phyloP scores from a whole-genome alignment of 768 basidiomycete genomes.

The Mycena belliarum region DNA sequence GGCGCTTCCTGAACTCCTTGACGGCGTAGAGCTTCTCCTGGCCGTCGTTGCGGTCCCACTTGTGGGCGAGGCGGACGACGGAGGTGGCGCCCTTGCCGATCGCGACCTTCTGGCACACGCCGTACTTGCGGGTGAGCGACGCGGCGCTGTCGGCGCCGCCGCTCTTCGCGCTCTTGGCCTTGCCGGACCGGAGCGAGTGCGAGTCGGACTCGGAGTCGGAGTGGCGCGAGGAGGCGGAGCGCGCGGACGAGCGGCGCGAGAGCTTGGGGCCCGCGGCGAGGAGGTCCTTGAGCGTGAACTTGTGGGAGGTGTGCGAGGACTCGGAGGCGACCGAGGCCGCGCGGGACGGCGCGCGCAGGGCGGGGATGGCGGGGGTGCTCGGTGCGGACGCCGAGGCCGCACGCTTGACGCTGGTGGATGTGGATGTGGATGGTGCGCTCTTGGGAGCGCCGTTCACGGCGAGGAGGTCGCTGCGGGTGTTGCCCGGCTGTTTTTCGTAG shows the following conservation, averaged over 20 bases:
- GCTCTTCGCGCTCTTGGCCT: not conserved
- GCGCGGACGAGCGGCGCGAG: constrained; percentile 60
- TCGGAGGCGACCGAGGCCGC: constrained; percentile 52
- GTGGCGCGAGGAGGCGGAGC: constrained; percentile 44
- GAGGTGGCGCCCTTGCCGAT: constrained; percentile 99
- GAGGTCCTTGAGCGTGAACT: constrained; percentile 84
- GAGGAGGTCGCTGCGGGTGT: constrained; percentile 17
- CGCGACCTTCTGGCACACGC: constrained; percentile 88
- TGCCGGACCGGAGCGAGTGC: not conserved
- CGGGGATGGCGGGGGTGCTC: not conserved
- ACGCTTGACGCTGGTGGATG: not conserved
- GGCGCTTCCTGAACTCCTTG: constrained; percentile 98
- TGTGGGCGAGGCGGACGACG: constrained; percentile 94
- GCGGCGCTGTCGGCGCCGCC: not conserved
- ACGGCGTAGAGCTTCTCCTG: constrained; percentile 97
- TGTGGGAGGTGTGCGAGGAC: constrained; percentile 49
- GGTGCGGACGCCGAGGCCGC: not conserved
- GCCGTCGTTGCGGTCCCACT: constrained; percentile 89
- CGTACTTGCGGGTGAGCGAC: constrained; percentile 82
- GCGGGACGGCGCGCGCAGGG: constrained; percentile 6
- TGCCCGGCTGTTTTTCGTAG: constrained; percentile 19
- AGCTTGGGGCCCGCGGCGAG: constrained; percentile 76
- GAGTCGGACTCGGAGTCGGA: constrained; percentile 52
- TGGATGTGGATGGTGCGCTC: not conserved
- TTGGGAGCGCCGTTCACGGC: too few species aligned